Percentiles rank a stretch among this genome's conserved stretches.
Evolutionary conservation across 1,139 yeast genomes (phyloP).

Genomic region (Yamadazyma conglobata): DNA sequence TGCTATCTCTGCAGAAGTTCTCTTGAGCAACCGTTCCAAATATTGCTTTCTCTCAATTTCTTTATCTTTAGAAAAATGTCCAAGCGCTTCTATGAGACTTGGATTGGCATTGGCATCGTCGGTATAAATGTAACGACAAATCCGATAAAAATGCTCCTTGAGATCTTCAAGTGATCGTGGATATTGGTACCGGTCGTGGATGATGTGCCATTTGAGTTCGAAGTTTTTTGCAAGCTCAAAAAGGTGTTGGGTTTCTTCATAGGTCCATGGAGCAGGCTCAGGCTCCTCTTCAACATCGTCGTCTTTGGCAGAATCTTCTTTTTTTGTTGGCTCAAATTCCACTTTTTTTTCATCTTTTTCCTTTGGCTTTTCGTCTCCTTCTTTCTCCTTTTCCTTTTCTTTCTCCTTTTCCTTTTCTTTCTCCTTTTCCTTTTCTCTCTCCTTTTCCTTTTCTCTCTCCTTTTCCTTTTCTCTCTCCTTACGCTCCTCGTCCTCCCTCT

Average conservation of each 20-base stretch:
- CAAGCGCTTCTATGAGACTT: slow-evolving; percentile 45
- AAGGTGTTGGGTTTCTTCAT: slow-evolving; percentile 71
- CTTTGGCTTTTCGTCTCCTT: slow-evolving; percentile 3
- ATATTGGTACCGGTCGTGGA: slow-evolving; percentile 66
- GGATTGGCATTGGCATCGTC: slow-evolving; percentile 49
- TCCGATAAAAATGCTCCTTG: slow-evolving; percentile 71
- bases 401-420: slow-evolving; percentile 7
- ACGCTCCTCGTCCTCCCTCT: slow-evolving; percentile 11
- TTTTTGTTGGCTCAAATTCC: neutral
- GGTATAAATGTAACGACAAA: slow-evolving; percentile 35
- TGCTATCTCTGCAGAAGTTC: slow-evolving; percentile 96
- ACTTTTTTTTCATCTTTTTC: neutral
- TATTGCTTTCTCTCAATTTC: slow-evolving; percentile 82
- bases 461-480: slow-evolving; percentile 12
- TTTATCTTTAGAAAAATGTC: slow-evolving; percentile 57
- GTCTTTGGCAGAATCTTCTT: slow-evolving; percentile 3
- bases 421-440: slow-evolving; percentile 9
- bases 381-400: slow-evolving; percentile 4
- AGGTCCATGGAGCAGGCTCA: slow-evolving; percentile 51
- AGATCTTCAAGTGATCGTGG: slow-evolving; percentile 66
- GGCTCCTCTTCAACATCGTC: slow-evolving; percentile 5
- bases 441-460: slow-evolving; percentile 12
- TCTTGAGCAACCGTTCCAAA: slow-evolving; percentile 65
- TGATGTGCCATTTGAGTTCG: slow-evolving; percentile 86
- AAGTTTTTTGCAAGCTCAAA: slow-evolving; percentile 69